Percentiles rank a stretch among this genome's conserved stretches.
Evolutionary conservation across 1,139 yeast genomes (phyloP).

Genomic region (Suhomyces atakaporum): DNA sequence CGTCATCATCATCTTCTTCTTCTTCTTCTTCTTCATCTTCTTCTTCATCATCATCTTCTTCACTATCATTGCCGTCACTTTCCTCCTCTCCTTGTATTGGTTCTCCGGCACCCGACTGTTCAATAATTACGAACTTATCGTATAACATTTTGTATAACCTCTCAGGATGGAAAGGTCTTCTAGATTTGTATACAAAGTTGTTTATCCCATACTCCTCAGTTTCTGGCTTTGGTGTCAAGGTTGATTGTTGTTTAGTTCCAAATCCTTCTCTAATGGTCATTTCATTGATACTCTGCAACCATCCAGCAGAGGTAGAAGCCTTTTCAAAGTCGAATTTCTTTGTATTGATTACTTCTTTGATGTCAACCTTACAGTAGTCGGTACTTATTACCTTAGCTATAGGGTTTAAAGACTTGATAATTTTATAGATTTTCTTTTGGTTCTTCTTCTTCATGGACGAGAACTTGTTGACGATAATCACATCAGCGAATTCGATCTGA

Average conservation of each 20-base stretch:
- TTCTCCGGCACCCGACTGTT: constrained; percentile 18
- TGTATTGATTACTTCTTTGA: constrained; percentile 35
- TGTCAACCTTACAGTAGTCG: constrained; percentile 38
- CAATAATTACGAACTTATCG: constrained; percentile 37
- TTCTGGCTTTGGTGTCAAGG: constrained; percentile 29
- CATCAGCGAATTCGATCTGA: constrained; percentile 49
- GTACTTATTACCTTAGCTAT: constrained; percentile 37
- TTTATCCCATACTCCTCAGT: constrained; percentile 46
- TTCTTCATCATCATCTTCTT: constrained; percentile 9
- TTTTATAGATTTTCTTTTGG: constrained; percentile 26
- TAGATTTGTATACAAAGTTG: constrained; percentile 40
- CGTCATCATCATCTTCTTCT: constrained; percentile 20
- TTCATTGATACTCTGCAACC: constrained; percentile 46
- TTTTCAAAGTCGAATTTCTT: constrained; percentile 39
- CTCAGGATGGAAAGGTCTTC: constrained; percentile 48
- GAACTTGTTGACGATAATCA: constrained; percentile 41
- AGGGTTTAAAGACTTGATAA: constrained; percentile 40
- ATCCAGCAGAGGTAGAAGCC: constrained; percentile 47
- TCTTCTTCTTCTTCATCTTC: constrained; percentile 15
- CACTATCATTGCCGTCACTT: constrained; percentile 13
- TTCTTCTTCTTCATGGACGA: constrained; percentile 26
- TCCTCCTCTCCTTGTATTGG: constrained; percentile 13
- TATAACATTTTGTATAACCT: constrained; percentile 36
- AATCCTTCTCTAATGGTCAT: constrained; percentile 38
- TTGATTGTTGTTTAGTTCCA: constrained; percentile 24